Conservation (phyloP, 1,284 basidiomycete genomes). For the Mixia osmundae region DNA sequence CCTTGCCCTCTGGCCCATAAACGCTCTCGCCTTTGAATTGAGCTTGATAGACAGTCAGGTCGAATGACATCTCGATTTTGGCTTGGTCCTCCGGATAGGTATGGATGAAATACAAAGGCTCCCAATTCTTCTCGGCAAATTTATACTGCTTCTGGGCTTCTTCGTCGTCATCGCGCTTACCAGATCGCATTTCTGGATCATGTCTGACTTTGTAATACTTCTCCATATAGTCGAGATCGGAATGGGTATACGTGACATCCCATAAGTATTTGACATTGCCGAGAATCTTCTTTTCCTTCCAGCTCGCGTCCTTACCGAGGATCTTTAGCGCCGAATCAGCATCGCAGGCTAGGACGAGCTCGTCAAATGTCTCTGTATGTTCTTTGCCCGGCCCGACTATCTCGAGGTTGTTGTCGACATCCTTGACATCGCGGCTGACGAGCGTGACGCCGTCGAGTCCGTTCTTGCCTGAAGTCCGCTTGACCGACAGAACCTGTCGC, state of each 20-base stretch:
- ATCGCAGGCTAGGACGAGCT: slow-evolving; percentile 35
- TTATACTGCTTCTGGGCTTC: slow-evolving; percentile 22
- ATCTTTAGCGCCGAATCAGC: slow-evolving; percentile 36
- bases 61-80: slow-evolving; percentile 36
- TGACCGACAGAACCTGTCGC: no score
- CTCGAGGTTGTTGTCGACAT: slow-evolving; percentile 11
- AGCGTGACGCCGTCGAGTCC: no score
- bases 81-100: slow-evolving; percentile 32
- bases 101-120: slow-evolving; percentile 31
- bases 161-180: no score
- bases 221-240: slow-evolving; percentile 26
- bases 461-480: no score
- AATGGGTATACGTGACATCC: slow-evolving; percentile 37
- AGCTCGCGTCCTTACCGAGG: slow-evolving; percentile 32
- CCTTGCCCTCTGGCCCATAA: slow-evolving; percentile 6
- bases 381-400: slow-evolving; percentile 15
- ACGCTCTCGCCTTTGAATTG: slow-evolving; percentile 22
- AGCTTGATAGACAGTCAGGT: slow-evolving; percentile 34
- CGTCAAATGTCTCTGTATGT: slow-evolving; percentile 32
- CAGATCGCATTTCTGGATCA: slow-evolving; percentile 22
- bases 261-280: slow-evolving; percentile 32
- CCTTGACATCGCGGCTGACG: slow-evolving; percentile 23
- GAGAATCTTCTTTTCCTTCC: slow-evolving; percentile 35
- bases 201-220: slow-evolving; percentile 31
- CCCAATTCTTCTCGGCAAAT: slow-evolving; percentile 29